A percentile compares a stretch with the other conserved stretches of the same genome.
Conservation (phyloP, 2,329 filamentous ascomycete species). For the Aspergillus pseudotamarii region DNA sequence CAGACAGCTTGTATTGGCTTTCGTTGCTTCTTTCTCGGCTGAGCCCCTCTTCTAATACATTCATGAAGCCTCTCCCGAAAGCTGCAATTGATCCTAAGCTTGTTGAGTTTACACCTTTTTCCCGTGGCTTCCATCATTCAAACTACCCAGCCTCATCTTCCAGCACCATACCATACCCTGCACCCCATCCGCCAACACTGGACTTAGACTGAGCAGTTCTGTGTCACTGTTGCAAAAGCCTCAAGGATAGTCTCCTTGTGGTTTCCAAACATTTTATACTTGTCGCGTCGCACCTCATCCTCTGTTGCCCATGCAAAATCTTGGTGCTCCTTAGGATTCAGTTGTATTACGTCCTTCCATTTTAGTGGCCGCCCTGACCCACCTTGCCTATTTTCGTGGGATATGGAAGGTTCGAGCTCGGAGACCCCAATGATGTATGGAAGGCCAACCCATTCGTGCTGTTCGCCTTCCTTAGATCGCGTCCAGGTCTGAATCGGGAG, state of each 20-base stretch:
- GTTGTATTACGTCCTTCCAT: slow-evolving; percentile 1
- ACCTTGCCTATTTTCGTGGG: too few relatives aligned
- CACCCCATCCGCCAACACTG: too few relatives aligned
- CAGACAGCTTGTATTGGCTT: too few relatives aligned
- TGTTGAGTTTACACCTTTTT: too few relatives aligned
- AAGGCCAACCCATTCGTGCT: background rate
- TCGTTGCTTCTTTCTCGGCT: too few relatives aligned
- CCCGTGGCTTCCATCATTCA: too few relatives aligned
- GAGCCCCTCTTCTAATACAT: too few relatives aligned
- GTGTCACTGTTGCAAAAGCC: background rate
- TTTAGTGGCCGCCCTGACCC: background rate
- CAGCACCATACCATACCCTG: too few relatives aligned
- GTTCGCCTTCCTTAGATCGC: background rate
- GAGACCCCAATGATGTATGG: background rate
- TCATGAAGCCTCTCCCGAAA: too few relatives aligned
- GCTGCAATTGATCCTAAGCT: too few relatives aligned
- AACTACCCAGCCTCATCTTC: too few relatives aligned
- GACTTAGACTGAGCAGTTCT: too few relatives aligned
- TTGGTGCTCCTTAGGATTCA: slow-evolving; percentile 2
- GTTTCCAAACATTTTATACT: background rate
- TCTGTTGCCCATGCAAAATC: slow-evolving; percentile 9
- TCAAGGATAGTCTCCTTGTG: background rate
- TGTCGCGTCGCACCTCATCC: slow-evolving; percentile 1
- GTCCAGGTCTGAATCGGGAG: background rate
- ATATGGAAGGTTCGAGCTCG: background rate